Base-by-base conservation (phyloP, 2,329 filamentous ascomycete species). In the Fusarium sp. region DNA sequence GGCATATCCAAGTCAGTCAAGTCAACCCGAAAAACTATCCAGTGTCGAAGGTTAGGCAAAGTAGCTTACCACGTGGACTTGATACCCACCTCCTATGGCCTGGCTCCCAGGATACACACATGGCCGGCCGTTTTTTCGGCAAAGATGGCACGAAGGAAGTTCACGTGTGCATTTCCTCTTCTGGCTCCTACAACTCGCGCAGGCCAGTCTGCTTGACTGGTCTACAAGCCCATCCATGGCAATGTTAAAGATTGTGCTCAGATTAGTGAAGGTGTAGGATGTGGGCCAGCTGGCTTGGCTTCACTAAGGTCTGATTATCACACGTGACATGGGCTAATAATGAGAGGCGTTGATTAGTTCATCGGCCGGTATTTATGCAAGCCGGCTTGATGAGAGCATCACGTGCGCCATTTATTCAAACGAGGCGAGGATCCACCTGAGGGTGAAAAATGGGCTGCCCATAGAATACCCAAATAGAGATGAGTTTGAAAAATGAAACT, bases 141-240 rank as follows among this genome's bases (percentile, higher is more conserved):
- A 69, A 5, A 69, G 56, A 11, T 65, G 40, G 18, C 66, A 69
- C 9, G 62, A 50, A 3, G 66, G 66, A 14, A 69, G 56, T 27
- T 69, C 63, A 13, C 66, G 66, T 13, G 35, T 66, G 33, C 66
- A 69, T 50, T 62, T 69, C 13, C 66, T 57, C 45, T 69, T 69
- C 57, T 69, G 66, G 33, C 35, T 69, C 4, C 63, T 63, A n/a
- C 66, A 69, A 6, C 47, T 66, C 8, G 27, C 10, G 16, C 66
- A 69, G 38, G 66, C 50, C 31, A 65, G 25, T 33, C 36, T n/a
- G 45, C 27, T 52, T 18, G 27, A 20, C 45, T 36, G 42, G 31
- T 36, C 42, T n/a, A 31, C 20, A 25, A 31, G 42, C 25, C 35
- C 58, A n/a, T 45, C n/a, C 58, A 61, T 59, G 33, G 56, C 10